Percentiles rank a stretch among this genome's conserved stretches.
phyloP scores from a whole-genome alignment of 768 basidiomycete species.

The Pholiota molesta region DNA sequence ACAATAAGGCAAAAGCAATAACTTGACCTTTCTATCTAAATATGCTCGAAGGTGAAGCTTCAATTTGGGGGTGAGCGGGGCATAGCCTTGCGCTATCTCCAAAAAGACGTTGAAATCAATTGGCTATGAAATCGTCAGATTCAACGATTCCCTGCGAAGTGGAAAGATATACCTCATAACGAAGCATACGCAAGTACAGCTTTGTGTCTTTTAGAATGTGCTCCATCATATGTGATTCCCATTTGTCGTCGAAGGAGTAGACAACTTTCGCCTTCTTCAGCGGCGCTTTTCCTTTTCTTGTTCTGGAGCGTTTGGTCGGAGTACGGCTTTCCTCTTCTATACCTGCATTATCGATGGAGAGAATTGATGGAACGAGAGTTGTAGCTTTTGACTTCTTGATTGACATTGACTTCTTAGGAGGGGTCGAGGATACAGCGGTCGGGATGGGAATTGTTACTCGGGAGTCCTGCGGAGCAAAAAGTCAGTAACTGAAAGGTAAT shows the following conservation, averaged over 20 bases:
- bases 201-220: constrained; percentile 46
- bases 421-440: neutral
- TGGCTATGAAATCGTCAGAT: constrained; percentile 41
- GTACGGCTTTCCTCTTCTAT: neutral
- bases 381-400: neutral
- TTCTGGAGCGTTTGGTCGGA: constrained; percentile 5
- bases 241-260: constrained; percentile 35
- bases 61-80: constrained; percentile 31
- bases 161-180: constrained; percentile 57
- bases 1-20: neutral
- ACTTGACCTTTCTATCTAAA: constrained; percentile 56
- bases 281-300: constrained; percentile 10
- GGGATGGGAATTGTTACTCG: neutral
- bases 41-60: constrained; percentile 47
- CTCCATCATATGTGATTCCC: constrained; percentile 44
- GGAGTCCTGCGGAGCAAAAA: neutral
- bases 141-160: neutral
- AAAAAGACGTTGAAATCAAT: constrained; percentile 59
- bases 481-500: neutral
- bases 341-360: neutral
- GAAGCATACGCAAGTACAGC: constrained; percentile 59
- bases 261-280: constrained; percentile 18
- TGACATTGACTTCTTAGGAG: neutral
- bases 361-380: neutral
- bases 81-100: constrained; percentile 39